Base-by-base conservation (phyloP, 768 basidiomycete genomes). In the Podaxis sp. region DNA sequence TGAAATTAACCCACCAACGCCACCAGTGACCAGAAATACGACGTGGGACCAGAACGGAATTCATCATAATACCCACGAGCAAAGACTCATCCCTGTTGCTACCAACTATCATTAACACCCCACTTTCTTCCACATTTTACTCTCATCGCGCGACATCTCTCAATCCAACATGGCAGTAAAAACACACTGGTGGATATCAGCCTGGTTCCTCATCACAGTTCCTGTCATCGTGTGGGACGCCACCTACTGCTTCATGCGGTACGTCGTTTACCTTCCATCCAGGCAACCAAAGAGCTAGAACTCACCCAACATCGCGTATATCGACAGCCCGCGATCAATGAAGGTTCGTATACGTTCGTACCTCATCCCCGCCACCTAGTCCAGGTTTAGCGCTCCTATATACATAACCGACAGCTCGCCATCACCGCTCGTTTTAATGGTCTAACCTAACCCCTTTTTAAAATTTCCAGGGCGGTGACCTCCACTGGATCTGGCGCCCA, bases 401-500 rank as follows among this genome's bases (percentile, higher is more conserved):
- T 13, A n/a, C 41, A 8, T 13, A 13, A 4, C 5, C 7, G 12
- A 43, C 15, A 43, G 2, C 41, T 43, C n/a, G 3, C 15, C 41
- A 33, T 33, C 33, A 33, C 33, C 8, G 9, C 33, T 41, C 53
- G 41, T 40, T 8, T 29, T 12, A 36, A 51, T 36, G 17, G 6
- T 25, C 47, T 38, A 40, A 24, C 3, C 47, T n/a, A 33, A 33
- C 33, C 8, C 33, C 1, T 33, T 33, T 33, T 9, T 9, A 33
- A 43, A 38, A 17, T 46, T 19, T 19, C 24, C 55, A 82, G 79
- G 93, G 91, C 0, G 94, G 94, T 2, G 93, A 95, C 73, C 78
- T 95, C 51, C 90, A 94, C 67, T 96, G 93, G 94, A 83, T 96
- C 49, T 96, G 94, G 94, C 78, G 82, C 63, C 93, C 93, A 2